Conservation (phyloP, 1,284 basidiomycete species). For the Apiotrichum mycotoxinovorans region DNA sequence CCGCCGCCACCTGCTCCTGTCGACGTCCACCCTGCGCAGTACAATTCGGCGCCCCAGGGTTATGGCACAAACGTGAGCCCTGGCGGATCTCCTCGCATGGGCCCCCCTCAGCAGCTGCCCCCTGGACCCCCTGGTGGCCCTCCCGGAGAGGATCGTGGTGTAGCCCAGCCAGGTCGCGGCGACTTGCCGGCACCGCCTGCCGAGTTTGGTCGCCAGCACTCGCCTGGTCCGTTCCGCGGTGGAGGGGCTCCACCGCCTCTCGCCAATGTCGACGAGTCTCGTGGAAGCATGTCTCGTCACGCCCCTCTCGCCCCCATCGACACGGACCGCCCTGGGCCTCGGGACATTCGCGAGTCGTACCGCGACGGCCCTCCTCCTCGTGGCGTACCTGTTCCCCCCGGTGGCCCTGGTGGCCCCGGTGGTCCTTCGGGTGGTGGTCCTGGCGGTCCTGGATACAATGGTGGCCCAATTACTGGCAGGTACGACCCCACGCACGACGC, state of each 20-base stretch:
- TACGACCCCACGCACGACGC: conserved; percentile 33
- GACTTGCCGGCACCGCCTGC: conserved; percentile 40
- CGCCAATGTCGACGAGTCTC: conserved; percentile 41
- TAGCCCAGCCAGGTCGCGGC: conserved; percentile 23
- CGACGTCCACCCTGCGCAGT: conserved; percentile 92
- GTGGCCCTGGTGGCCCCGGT: background rate
- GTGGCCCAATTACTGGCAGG: conserved; percentile 11
- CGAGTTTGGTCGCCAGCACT: conserved; percentile 13
- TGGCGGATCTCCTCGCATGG: conserved; percentile 27
- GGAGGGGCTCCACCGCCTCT: conserved; percentile 45
- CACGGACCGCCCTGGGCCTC: conserved; percentile 58
- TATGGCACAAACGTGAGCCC: conserved; percentile 22
- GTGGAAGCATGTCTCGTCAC: conserved; percentile 52
- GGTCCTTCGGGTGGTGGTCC: background rate
- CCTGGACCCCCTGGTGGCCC: conserved; percentile 4
- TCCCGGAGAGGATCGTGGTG: conserved; percentile 1
- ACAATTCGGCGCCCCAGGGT: conserved; percentile 56
- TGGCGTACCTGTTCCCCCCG: background rate
- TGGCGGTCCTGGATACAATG: background rate
- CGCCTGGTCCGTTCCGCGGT: conserved; percentile 43
- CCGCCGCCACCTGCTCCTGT: conserved; percentile 82
- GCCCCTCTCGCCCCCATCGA: conserved; percentile 79
- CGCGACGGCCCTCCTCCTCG: conserved; percentile 12
- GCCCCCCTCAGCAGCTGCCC: conserved; percentile 9
- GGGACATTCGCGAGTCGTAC: conserved; percentile 20